phyloP scores from a whole-genome alignment of 192 early-diverging fungal species.

The Entomortierella parvispora region DNA sequence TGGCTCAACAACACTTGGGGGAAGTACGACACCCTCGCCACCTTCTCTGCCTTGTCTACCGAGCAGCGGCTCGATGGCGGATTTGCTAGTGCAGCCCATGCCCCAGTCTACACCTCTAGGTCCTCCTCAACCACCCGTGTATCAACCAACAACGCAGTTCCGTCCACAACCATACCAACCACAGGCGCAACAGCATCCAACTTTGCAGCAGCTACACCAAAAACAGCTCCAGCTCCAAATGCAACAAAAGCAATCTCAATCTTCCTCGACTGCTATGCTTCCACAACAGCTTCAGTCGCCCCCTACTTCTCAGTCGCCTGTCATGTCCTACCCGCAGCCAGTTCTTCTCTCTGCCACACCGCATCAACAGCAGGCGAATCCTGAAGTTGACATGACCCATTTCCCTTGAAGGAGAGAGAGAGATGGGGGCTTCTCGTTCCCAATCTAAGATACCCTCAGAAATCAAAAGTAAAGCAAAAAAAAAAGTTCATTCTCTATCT shows the following conservation, averaged over 20 bases:
- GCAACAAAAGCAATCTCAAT: background rate
- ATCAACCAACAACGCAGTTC: constrained; percentile 18
- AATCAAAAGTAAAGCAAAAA: too few relatives aligned
- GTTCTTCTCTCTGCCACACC: constrained; percentile 1
- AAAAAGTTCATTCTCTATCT: background rate
- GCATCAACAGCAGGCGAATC: constrained; percentile 25
- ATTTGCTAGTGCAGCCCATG: too few relatives aligned
- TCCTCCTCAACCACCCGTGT: constrained; percentile 1
- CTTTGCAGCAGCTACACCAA: constrained; percentile 18
- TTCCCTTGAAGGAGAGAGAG: too few relatives aligned
- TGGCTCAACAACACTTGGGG: too few relatives aligned
- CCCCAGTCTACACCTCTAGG: too few relatives aligned
- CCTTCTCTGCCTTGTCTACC: too few relatives aligned
- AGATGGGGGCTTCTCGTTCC: too few relatives aligned
- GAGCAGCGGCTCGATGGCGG: too few relatives aligned
- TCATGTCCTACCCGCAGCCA: background rate
- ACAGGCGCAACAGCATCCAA: constrained; percentile 9
- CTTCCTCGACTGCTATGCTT: background rate
- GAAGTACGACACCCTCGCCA: too few relatives aligned
- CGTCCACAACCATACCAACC: constrained; percentile 12
- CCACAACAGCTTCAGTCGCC: background rate
- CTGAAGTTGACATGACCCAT: constrained; percentile 30
- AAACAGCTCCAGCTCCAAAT: constrained; percentile 16
- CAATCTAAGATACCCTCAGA: too few relatives aligned
- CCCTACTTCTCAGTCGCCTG: background rate